Evolutionary conservation across 768 basidiomycete genomes (phyloP), one percentile per base, ranked within the genome.

Genomic region (Lactarius indigo): DNA sequence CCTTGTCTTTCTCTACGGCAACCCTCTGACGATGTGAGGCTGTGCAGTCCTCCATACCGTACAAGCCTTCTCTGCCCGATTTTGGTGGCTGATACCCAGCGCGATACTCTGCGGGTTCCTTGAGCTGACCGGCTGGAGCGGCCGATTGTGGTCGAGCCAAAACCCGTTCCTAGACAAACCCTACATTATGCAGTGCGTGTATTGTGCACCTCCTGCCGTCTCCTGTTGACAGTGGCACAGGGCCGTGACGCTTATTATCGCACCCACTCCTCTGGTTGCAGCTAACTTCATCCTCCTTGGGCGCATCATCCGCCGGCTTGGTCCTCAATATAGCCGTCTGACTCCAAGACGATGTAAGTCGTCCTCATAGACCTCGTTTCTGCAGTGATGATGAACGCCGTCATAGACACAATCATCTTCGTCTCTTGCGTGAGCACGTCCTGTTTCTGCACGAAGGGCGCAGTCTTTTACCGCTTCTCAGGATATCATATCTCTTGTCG

Each of bases 51-150:
- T 57, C 7, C 69, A 70, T 44, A 41, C 55, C 5, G 41, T 52
- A 17, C 64, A 70, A 28, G 64, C 64, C 0, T 74, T 78, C 9
- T 72, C 68, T 12, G 78, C 64, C 5, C 85, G 73, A 31, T 71
- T 69, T 20, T 73, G 75, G 18, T 70, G 59, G 61, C 30, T 70
- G 20, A 54, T 70, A 1, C 68, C 70, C 37, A 70, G 42, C 20
- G 68, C 68, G 28, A 56, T 70, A n/a, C 35, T 69, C 2, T 63
- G 57, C 1, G 67, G 69, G 7, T 5, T 65, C 4, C 63, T 69
- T 12, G 68, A 70, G 37, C 3, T 69, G 31, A 1, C 31, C 12
- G 70, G 70, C 28, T 69, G 70, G 68, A 59, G 59, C 47, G 31
- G 37, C 20, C 64, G 70, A 39, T 47, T 65, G 5, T 70, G 68